These are phyloP conservation scores for Lepidium didymum DNA, from an alignment of 345 rosid species.

Conservation along the genomic window DNA sequence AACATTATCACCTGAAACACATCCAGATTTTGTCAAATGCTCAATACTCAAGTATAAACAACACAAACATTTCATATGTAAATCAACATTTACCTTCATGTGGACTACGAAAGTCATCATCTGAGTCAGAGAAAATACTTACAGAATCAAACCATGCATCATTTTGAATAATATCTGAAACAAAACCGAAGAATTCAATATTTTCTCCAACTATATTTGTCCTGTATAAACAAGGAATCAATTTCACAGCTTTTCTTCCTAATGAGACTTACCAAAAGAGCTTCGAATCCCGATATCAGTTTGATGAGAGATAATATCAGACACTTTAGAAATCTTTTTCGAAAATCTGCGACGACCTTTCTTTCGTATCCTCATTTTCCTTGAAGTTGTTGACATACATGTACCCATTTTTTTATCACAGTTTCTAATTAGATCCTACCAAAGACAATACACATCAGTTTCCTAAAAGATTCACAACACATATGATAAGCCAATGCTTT, in stretches of 20 bases:
- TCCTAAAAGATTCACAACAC: not conserved
- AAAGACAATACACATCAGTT: not conserved
- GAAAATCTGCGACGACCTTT: constrained; percentile 29
- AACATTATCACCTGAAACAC: constrained; percentile 34
- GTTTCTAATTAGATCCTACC: constrained; percentile 21
- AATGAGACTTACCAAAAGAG: constrained; percentile 37
- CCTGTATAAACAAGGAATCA: not conserved
- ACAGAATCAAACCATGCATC: constrained; percentile 78
- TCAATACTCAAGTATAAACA: not conserved
- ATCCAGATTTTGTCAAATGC: not conserved
- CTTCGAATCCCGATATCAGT: constrained; percentile 34
- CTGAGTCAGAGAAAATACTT: constrained; percentile 78
- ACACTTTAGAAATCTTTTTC: constrained; percentile 32
- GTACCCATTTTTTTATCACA: constrained; percentile 52
- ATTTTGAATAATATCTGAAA: constrained; percentile 50
- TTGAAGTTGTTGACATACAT: constrained; percentile 52
- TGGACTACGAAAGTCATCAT: constrained; percentile 71
- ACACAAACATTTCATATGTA: not conserved
- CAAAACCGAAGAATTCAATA: not conserved
- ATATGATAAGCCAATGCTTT: not conserved
- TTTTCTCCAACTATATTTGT: not conserved
- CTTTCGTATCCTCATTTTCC: constrained; percentile 28
- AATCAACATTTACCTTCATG: constrained; percentile 49
- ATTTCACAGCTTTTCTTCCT: not conserved
- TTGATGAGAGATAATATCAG: constrained; percentile 26